Evolutionary conservation across 768 basidiomycete genomes (phyloP), one percentile per base, ranked within the genome.

Genomic region (Leucosporidium yakuticum): DNA sequence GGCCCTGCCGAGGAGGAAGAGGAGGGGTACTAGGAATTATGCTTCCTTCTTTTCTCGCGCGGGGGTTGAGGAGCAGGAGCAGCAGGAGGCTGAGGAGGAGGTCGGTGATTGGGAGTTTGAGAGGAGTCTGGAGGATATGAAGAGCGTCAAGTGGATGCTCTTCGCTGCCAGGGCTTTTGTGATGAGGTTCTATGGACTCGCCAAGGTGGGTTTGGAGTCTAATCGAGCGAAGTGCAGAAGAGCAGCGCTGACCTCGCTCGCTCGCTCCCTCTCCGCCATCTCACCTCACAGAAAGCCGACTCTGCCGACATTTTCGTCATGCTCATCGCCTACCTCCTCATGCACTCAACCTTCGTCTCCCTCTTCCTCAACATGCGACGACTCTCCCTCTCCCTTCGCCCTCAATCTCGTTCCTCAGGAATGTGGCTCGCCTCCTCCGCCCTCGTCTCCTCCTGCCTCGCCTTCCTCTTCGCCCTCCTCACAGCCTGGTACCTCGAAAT

Each of bases 231-330:
- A 21, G 21, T n/a, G n/a, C 9, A 51, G 50, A 21, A 6, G 50
- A 25, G 12, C 55, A 29, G 55, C 20, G 29, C 32, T 34, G 55
- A 51, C 50, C 29, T 29, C 19, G 25, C 19, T 14, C 14, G 47
- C 47, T 48, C 12, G 47, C 12, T 51, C n/a, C 4, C 50, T n/a
- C 3, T 51, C 14, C 39, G 14, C 39, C 25, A 51, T 23, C n/a
- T n/a, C n/a, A n/a, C n/a, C n/a, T 5, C 23, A 6, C 59, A 89
- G 86, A 91, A 92, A 81, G 93, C 96, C 17, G 91, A 96, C 79
- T 93, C 92, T 0, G 85, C 94, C 29, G 96, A 99, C 79, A 97
- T 99, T 75, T 82, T 95, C 62, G 86, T 98, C 70, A 91, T 99
- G 74, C 84, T 97, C 25, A 83, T 89, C 17, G 96, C 95, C 20